Evolutionary conservation across 1,284 basidiomycete species (phyloP).

Genomic region (Hymenochaete sp.): DNA sequence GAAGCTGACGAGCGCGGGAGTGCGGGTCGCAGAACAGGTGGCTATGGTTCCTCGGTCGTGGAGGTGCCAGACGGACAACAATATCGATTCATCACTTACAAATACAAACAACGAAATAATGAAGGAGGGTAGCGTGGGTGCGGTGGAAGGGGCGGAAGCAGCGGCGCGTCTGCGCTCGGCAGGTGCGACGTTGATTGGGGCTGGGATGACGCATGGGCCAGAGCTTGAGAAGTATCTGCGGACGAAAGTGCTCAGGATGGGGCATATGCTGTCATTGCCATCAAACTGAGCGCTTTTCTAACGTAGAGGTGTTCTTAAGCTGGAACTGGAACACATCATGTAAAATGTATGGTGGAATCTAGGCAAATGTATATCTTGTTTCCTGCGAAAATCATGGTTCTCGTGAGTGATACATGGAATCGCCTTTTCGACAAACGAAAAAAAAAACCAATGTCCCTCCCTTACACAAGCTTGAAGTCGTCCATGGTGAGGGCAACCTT

Average conservation of each 20-base stretch:
- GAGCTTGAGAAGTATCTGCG: slow-evolving; percentile 94
- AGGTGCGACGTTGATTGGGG: slow-evolving; percentile 83
- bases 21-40: slow-evolving; percentile 78
- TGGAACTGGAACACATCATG: background rate
- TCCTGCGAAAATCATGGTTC: too few species aligned
- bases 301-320: background rate
- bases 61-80: slow-evolving; percentile 32
- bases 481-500: too few species aligned
- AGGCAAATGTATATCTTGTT: too few species aligned
- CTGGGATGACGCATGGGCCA: slow-evolving; percentile 68
- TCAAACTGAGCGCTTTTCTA: slow-evolving; percentile 6
- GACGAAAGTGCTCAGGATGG: slow-evolving; percentile 96
- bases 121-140: slow-evolving; percentile 31
- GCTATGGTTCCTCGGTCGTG: slow-evolving; percentile 94
- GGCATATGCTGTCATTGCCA: slow-evolving; percentile 76
- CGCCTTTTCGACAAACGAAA: too few species aligned
- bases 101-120: background rate
- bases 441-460: too few species aligned
- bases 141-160: slow-evolving; percentile 26
- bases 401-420: too few species aligned
- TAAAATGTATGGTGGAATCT: too few species aligned
- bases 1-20: slow-evolving; percentile 78
- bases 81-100: too few species aligned
- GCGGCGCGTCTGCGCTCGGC: slow-evolving; percentile 26
- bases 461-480: too few species aligned